Evolutionary conservation across 2,329 filamentous ascomycete species (phyloP).

Genomic region (Microsporum audouinii): DNA sequence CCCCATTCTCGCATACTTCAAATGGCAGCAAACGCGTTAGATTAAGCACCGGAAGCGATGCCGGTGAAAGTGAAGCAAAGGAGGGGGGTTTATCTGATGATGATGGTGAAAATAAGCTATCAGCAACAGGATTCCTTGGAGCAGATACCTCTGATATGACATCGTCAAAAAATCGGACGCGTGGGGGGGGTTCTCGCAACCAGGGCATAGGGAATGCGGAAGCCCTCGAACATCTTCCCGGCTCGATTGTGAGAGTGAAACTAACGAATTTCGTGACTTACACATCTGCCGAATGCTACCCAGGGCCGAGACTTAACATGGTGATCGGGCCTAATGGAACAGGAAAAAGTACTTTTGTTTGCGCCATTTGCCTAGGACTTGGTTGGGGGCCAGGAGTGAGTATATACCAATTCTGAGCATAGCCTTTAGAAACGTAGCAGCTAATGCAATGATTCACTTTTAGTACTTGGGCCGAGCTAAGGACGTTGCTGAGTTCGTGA

Average conservation of each 20-base stretch:
- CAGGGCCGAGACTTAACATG: constrained; percentile 92
- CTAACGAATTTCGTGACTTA: constrained; percentile 92
- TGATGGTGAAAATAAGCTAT: not conserved
- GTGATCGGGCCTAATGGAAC: constrained; percentile 98
- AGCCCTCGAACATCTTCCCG: constrained; percentile 44
- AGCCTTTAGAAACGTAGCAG: not conserved
- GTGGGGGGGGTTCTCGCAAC: not conserved
- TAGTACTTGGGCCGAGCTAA: constrained; percentile 74
- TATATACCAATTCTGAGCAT: constrained; percentile 1
- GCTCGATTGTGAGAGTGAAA: constrained; percentile 78
- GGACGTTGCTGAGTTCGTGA: constrained; percentile 80
- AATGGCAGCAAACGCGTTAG: constrained; percentile 26
- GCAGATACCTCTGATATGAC: not conserved
- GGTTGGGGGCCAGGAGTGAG: constrained; percentile 61
- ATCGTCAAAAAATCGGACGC: not conserved
- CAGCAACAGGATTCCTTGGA: not conserved
- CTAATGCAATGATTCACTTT: not conserved
- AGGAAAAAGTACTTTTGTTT: constrained; percentile 93
- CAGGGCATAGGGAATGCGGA: not conserved
- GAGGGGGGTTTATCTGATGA: not conserved
- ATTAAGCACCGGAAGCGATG: constrained; percentile 10
- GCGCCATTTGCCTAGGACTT: constrained; percentile 85
- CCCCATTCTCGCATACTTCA: constrained; percentile 19
- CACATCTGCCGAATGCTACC: constrained; percentile 77
- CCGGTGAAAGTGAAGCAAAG: constrained; percentile 1